Evolutionary conservation across 495 filamentous ascomycete genomes (phyloP).

Genomic region (Penicillium waksmanii): DNA sequence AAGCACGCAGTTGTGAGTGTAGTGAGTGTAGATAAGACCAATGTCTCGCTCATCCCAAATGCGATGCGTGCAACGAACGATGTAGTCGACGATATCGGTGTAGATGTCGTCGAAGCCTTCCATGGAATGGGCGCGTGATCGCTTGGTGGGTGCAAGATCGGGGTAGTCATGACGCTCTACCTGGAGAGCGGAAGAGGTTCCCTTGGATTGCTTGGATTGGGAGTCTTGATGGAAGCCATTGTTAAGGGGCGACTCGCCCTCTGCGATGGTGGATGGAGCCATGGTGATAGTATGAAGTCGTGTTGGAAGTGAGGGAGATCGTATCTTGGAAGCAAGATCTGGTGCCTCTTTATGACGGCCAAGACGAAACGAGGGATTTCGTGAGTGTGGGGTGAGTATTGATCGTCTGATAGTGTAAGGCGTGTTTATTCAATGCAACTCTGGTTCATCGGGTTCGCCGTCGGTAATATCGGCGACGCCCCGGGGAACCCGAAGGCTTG

Average conservation of each 20-base stretch:
- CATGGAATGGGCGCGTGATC: constrained; percentile 5
- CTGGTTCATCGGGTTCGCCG: not conserved
- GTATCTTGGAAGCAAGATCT: not conserved
- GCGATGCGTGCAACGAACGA: constrained; percentile 9
- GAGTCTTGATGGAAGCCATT: not conserved
- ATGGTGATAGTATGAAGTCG: not conserved
- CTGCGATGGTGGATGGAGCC: constrained; percentile 1
- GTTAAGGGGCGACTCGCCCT: not conserved
- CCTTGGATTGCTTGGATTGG: not conserved
- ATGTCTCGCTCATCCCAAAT: constrained; percentile 14
- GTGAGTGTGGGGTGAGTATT: not conserved
- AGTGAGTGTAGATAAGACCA: constrained; percentile 11
- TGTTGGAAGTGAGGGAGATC: not conserved
- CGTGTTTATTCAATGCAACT: not conserved
- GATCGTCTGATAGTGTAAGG: not conserved
- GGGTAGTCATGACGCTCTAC: constrained; percentile 11
- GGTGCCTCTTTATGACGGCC: not conserved
- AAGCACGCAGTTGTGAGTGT: constrained; percentile 11
- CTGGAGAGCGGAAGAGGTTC: not conserved
- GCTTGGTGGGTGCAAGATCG: constrained; percentile 8
- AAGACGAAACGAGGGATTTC: not conserved
- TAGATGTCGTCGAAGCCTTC: constrained; percentile 13
- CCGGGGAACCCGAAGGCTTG: not conserved
- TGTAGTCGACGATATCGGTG: constrained; percentile 13
- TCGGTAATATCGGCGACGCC: not conserved